Percentiles rank a stretch among this genome's conserved stretches.
Evolutionary conservation across 192 early-diverging fungal genomes (phyloP).

Genomic region (Backusella psychrophila): DNA sequence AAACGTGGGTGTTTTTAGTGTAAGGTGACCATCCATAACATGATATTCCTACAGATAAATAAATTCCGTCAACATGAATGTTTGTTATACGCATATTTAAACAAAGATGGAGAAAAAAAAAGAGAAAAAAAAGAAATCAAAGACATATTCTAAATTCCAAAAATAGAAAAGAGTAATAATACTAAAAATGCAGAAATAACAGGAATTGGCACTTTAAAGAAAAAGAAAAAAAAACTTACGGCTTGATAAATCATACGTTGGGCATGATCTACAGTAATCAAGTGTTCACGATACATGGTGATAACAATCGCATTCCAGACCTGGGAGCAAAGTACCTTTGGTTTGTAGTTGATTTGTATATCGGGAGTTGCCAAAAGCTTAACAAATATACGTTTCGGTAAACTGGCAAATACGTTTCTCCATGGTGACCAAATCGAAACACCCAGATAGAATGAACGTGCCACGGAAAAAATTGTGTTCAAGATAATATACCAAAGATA

Average conservation of each 20-base stretch:
- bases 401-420: conserved; percentile 73
- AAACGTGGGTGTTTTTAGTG: conserved; percentile 70
- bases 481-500: conserved; percentile 89
- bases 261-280: conserved; percentile 72
- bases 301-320: conserved; percentile 86
- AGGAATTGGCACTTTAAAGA: not conserved
- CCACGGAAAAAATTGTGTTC: conserved; percentile 79
- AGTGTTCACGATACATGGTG: conserved; percentile 80
- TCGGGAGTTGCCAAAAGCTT: conserved; percentile 70
- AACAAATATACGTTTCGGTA: conserved; percentile 80
- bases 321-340: conserved; percentile 76
- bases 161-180: not conserved
- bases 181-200: not conserved
- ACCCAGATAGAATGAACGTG: conserved; percentile 71
- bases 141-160: not conserved
- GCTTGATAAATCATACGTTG: conserved; percentile 75
- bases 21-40: conserved; percentile 55
- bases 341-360: conserved; percentile 76
- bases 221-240: conserved; percentile 30
- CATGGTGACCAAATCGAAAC: conserved; percentile 82
- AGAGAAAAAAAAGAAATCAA: not conserved
- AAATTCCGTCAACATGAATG: not conserved
- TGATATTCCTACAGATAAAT: conserved; percentile 29
- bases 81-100: not conserved
- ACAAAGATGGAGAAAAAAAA: not conserved